Conservation (phyloP, 805 yeast species). For the Saccharomycopsis microspora region DNA sequence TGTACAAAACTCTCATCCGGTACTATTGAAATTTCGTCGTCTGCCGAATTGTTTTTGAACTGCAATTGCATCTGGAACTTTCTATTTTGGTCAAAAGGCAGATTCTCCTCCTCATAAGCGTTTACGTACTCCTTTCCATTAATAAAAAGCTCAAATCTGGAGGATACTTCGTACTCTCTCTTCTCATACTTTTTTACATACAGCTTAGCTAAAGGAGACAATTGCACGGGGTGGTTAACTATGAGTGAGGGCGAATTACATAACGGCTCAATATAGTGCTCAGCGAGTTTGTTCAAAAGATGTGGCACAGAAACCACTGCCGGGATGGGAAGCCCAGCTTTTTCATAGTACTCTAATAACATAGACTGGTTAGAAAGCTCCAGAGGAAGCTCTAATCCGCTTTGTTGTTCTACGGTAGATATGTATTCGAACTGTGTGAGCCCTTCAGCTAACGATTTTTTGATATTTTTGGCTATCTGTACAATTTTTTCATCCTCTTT, state of each 20-base stretch:
- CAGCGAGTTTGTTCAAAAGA: conserved; percentile 53
- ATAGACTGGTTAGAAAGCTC: conserved; percentile 27
- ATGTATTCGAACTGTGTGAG: conserved; percentile 52
- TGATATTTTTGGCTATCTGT: neutral
- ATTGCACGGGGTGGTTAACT: conserved; percentile 67
- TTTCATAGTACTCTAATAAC: conserved; percentile 29
- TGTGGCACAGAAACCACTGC: conserved; percentile 39
- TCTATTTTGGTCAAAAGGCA: conserved; percentile 55
- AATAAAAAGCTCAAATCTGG: conserved; percentile 78
- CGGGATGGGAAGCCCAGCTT: conserved; percentile 28
- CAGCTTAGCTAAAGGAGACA: conserved; percentile 87
- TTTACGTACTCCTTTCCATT: conserved; percentile 74
- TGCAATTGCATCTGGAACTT: conserved; percentile 54
- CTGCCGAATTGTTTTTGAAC: conserved; percentile 36
- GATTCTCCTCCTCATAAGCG: conserved; percentile 94
- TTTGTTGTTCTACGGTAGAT: conserved; percentile 42
- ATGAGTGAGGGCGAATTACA: conserved; percentile 61
- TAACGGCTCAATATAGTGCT: conserved; percentile 51
- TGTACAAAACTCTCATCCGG: conserved; percentile 66
- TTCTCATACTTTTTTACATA: conserved; percentile 22
- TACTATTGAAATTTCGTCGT: conserved; percentile 43
- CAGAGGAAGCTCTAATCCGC: conserved; percentile 40
- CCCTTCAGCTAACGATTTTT: neutral
- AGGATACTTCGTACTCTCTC: conserved; percentile 34
- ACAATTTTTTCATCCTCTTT: neutral